Percentiles rank a stretch among this genome's conserved stretches.
Conservation (phyloP, 1,284 basidiomycete genomes). For the Cystobasidium pallidum region DNA sequence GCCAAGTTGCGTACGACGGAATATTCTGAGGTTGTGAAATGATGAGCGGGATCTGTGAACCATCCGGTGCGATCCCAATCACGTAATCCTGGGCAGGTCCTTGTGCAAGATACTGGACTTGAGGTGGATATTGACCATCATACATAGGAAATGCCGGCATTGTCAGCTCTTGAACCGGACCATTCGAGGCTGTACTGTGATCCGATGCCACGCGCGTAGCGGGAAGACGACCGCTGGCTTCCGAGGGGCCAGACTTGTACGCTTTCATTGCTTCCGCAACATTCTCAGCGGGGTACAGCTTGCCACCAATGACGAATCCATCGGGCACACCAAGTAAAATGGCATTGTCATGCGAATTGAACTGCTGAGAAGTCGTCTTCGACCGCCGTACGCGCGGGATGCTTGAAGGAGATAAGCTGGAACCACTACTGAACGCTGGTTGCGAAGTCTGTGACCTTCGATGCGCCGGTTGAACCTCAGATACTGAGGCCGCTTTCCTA, state of each 20-base stretch:
- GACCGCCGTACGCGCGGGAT: background rate
- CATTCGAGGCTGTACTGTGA: conserved; percentile 16
- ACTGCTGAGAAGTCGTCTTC: conserved; percentile 1
- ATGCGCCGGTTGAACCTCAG: background rate
- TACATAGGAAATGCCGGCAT: conserved; percentile 2
- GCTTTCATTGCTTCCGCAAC: conserved; percentile 22
- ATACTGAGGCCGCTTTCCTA: background rate
- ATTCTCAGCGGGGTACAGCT: conserved; percentile 9
- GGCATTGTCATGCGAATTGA: background rate
- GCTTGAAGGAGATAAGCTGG: background rate
- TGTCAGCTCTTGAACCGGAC: conserved; percentile 7
- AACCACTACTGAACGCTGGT: background rate
- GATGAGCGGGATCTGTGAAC: conserved; percentile 6
- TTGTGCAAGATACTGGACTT: background rate
- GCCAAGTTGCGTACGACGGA: background rate
- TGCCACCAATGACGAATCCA: conserved; percentile 18
- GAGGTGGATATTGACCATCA: conserved; percentile 8
- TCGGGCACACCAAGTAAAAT: conserved; percentile 3
- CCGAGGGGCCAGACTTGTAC: background rate
- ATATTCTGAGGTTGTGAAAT: conserved; percentile 3
- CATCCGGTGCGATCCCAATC: conserved; percentile 12
- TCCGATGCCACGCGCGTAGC: conserved; percentile 19
- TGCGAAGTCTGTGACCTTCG: conserved; percentile 14
- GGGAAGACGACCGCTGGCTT: background rate
- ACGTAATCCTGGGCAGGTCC: background rate